Conservation (phyloP, 805 yeast species). For the Clavispora santaluciae region DNA sequence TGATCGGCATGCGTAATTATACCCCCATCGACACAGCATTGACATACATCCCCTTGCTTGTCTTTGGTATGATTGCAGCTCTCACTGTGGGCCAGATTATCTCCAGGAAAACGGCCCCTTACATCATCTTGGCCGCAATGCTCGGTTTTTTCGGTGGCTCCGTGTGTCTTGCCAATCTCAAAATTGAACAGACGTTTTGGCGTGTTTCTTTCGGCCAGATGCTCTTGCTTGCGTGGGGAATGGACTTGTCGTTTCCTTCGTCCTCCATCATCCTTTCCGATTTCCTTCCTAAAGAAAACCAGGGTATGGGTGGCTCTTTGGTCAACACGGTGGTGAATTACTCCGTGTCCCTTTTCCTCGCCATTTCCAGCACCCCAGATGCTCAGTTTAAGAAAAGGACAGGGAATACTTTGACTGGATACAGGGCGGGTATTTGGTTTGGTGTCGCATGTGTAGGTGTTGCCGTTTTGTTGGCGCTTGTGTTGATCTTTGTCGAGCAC, state of each 20-base stretch:
- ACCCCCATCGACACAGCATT: slow-evolving; percentile 27
- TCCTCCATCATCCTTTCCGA: slow-evolving; percentile 60
- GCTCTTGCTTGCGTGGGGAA: slow-evolving; percentile 60
- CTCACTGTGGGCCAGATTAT: slow-evolving; percentile 46
- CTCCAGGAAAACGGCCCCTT: slow-evolving; percentile 43
- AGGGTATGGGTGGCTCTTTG: slow-evolving; percentile 76
- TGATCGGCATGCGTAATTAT: slow-evolving; percentile 46
- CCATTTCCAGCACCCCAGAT: slow-evolving; percentile 68
- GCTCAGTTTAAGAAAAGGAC: slow-evolving; percentile 6
- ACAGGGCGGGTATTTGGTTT: slow-evolving; percentile 53
- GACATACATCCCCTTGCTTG: slow-evolving; percentile 44
- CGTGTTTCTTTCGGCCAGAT: slow-evolving; percentile 51
- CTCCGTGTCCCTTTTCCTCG: slow-evolving; percentile 63
- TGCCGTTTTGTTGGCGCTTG: slow-evolving; percentile 31
- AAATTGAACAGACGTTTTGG: slow-evolving; percentile 58
- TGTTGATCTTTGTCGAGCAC: slow-evolving; percentile 17
- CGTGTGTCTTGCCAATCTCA: slow-evolving; percentile 49
- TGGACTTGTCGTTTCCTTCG: slow-evolving; percentile 78
- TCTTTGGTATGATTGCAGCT: slow-evolving; percentile 56
- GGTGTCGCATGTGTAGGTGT: slow-evolving; percentile 58
- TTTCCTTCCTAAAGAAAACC: slow-evolving; percentile 55
- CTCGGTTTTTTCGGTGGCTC: slow-evolving; percentile 52
- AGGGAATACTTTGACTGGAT: slow-evolving; percentile 33
- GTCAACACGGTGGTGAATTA: slow-evolving; percentile 69
- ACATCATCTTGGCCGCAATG: slow-evolving; percentile 47